These are phyloP conservation scores for Macroventuria anomochaeta DNA, from an alignment of 2,329 filamentous ascomycete genomes.

Conservation along the genomic window DNA sequence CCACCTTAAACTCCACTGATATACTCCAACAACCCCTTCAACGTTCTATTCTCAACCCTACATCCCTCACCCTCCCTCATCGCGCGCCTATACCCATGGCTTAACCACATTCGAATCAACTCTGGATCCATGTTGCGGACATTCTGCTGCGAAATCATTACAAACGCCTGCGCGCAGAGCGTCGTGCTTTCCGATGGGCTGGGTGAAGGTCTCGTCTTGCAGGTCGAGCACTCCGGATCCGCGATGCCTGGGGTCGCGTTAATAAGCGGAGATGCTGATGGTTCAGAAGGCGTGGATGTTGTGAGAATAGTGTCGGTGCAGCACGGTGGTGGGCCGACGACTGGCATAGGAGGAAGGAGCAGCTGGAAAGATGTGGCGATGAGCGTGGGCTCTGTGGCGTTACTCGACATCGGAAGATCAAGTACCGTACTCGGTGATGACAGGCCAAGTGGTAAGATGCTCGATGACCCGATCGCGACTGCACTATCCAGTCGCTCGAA, in stretches of 20 bases:
- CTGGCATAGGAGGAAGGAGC: not conserved
- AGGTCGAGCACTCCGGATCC: slow-evolving; percentile 37
- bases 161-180: slow-evolving; percentile 43
- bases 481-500: slow-evolving; percentile 3
- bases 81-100: slow-evolving; percentile 39
- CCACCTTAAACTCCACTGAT: slow-evolving; percentile 41
- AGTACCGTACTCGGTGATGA: not conserved
- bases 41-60: slow-evolving; percentile 44
- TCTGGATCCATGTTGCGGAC: slow-evolving; percentile 40
- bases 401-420: not conserved
- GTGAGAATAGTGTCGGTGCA: slow-evolving; percentile 23
- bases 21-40: slow-evolving; percentile 44
- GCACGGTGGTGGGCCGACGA: slow-evolving; percentile 34
- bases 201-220: slow-evolving; percentile 35
- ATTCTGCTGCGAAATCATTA: slow-evolving; percentile 45
- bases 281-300: not conserved
- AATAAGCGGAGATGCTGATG: not conserved
- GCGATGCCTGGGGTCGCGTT: not conserved
- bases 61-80: slow-evolving; percentile 42
- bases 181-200: slow-evolving; percentile 42
- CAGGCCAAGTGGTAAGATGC: not conserved
- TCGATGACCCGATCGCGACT: not conserved
- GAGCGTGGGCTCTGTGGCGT: not conserved
- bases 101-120: slow-evolving; percentile 43
- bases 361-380: slow-evolving; percentile 2